Base-by-base conservation (phyloP, 306 rosid genomes). In the Adenanthera pavonina region DNA sequence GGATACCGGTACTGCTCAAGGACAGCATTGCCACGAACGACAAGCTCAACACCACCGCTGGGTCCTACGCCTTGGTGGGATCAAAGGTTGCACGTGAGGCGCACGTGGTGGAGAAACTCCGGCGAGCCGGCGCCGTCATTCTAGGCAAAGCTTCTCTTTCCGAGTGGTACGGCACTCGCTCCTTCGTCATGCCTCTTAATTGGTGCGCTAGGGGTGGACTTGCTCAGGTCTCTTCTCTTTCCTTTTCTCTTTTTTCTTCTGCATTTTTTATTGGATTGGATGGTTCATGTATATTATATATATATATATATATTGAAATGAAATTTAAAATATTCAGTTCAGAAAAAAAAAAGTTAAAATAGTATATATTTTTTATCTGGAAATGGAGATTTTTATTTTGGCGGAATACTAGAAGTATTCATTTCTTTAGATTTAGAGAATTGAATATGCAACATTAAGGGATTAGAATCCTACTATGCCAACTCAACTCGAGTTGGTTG, bases 91-190 rank as follows among this genome's bases (percentile, higher is more conserved):
- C 97, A 2, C 78, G 81, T 1, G 94, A 90, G 71, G 87, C 97
- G 0, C 88, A 86, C 0, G 86, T 87, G 71, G 90, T 87, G 60
- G 10, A 69, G 14, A 92, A 79, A 79, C 84, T 90, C 78, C 85
- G 92, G 80, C 81, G 36, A 16, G 86, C 88, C 2, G 89, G 92
- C 5, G 88, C 91, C 13, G 75, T 90, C 74, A 85, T 92, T 3
- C 53, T 92, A 17, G 92, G 94, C 4, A 90, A 90, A 84, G 97
- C 90, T 33, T 87, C 89, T 82, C 38, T 89, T 75, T 84, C 76
- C 13, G 94, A 92, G 74, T 86, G 94, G 91, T 82, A 90, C 66
- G 15, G 30, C 9, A 76, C 64, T 72, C 84, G 90, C 51, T 84
- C 88, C 15, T 16, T 17, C 35, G 17, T 15, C 1, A 76, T 75